Conservation (phyloP, 805 yeast genomes). For the Yarrowia sp. region DNA sequence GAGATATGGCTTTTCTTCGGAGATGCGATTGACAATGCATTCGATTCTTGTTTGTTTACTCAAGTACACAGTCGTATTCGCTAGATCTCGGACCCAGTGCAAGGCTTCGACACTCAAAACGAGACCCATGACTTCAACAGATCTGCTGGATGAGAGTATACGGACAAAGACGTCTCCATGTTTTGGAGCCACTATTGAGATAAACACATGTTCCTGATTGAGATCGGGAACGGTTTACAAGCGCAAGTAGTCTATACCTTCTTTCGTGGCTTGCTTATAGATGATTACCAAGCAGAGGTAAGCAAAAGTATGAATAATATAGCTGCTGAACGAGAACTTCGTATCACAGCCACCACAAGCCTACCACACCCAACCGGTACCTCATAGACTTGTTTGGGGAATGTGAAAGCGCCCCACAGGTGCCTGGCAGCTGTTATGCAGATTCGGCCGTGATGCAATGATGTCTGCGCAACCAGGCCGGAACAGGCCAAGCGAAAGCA, state of each 20-base stretch:
- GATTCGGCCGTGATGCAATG: background rate
- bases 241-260: background rate
- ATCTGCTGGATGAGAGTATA: too few species aligned
- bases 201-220: background rate
- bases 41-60: too few species aligned
- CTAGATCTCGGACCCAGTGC: too few species aligned
- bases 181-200: too few species aligned
- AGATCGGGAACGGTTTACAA: background rate
- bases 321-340: too few species aligned
- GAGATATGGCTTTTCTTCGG: too few species aligned
- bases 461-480: background rate
- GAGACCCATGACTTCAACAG: too few species aligned
- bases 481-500: slow-evolving; percentile 13
- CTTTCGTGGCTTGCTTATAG: background rate
- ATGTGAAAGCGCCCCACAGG: background rate
- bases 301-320: too few species aligned
- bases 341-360: background rate
- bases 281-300: background rate
- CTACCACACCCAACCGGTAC: too few species aligned
- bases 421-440: background rate
- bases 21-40: background rate
- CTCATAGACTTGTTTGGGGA: background rate
- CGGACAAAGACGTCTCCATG: too few species aligned
- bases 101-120: too few species aligned
- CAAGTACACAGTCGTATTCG: too few species aligned